Evolutionary conservation across 1,139 yeast genomes (phyloP).

Genomic region (Scheffersomyces titani): DNA sequence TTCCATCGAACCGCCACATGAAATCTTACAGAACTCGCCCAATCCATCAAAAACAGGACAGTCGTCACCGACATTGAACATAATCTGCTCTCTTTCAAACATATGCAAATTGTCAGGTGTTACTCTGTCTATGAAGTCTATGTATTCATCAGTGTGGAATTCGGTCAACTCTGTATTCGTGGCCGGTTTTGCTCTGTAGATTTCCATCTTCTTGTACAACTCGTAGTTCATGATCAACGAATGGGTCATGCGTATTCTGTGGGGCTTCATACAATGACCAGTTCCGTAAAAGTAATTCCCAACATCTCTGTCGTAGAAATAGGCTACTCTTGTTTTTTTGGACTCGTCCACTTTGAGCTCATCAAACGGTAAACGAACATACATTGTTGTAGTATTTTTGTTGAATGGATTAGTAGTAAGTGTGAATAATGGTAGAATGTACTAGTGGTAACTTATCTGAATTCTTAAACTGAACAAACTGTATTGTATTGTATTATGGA

Average conservation of each 20-base stretch:
- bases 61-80: slow-evolving; percentile 96
- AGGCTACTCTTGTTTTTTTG: slow-evolving; percentile 46
- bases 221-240: slow-evolving; percentile 97
- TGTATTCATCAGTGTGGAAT: slow-evolving; percentile 95
- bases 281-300: slow-evolving; percentile 98
- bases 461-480: background rate
- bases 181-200: slow-evolving; percentile 95
- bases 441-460: background rate
- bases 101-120: slow-evolving; percentile 92
- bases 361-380: slow-evolving; percentile 48
- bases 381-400: slow-evolving; percentile 29
- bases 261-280: slow-evolving; percentile 99
- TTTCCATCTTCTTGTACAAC: slow-evolving; percentile 93
- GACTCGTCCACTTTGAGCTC: slow-evolving; percentile 40
- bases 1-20: slow-evolving; percentile 97
- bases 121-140: slow-evolving; percentile 88
- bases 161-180: slow-evolving; percentile 98
- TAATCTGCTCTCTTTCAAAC: slow-evolving; percentile 88
- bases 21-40: slow-evolving; percentile 89
- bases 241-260: slow-evolving; percentile 97
- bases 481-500: background rate
- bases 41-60: slow-evolving; percentile 97
- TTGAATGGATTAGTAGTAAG: too few species aligned
- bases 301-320: slow-evolving; percentile 70
- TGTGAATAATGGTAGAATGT: background rate